These are phyloP conservation scores for Aspergillus eucalypticola DNA, from an alignment of 2,329 filamentous ascomycete species.

Conservation along the genomic window DNA sequence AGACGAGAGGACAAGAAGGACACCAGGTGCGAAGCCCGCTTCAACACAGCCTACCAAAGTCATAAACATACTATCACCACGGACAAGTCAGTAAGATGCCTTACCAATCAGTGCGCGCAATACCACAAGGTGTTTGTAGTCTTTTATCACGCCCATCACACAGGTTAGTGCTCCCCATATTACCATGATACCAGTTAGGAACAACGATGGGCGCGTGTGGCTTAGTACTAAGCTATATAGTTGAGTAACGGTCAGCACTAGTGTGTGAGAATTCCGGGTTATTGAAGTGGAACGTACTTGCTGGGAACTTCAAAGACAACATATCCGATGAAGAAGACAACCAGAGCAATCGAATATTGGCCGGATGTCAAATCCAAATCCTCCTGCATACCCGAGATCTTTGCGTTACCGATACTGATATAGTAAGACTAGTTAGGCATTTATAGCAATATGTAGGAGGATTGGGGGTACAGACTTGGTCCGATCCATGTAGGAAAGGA, in stretches of 20 bases:
- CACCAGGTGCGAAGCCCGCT: constrained; percentile 23
- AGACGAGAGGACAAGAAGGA: constrained; percentile 49
- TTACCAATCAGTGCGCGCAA: constrained; percentile 32
- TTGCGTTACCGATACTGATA: constrained; percentile 28
- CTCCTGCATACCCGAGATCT: constrained; percentile 26
- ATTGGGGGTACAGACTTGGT: not conserved
- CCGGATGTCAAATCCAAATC: constrained; percentile 32
- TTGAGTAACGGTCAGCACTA: not conserved
- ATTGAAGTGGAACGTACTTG: constrained; percentile 36
- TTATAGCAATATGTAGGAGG: not conserved
- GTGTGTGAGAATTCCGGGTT: too few species aligned
- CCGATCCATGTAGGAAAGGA: constrained; percentile 47
- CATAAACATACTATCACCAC: not conserved
- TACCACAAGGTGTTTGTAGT: constrained; percentile 51
- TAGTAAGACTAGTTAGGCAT: not conserved
- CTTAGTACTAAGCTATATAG: constrained; percentile 46
- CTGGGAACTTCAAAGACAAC: constrained; percentile 57
- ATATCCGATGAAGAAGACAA: constrained; percentile 58
- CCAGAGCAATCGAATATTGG: constrained; percentile 53
- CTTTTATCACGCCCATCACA: constrained; percentile 53
- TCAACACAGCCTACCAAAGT: constrained; percentile 23
- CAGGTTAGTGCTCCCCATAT: constrained; percentile 55
- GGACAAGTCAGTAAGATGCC: not conserved
- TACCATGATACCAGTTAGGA: constrained; percentile 54
- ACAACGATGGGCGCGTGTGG: constrained; percentile 52